Evolutionary conservation across 345 rosid species (phyloP), one percentile per base, ranked within the genome.

Genomic region (Luvunga scandens): DNA sequence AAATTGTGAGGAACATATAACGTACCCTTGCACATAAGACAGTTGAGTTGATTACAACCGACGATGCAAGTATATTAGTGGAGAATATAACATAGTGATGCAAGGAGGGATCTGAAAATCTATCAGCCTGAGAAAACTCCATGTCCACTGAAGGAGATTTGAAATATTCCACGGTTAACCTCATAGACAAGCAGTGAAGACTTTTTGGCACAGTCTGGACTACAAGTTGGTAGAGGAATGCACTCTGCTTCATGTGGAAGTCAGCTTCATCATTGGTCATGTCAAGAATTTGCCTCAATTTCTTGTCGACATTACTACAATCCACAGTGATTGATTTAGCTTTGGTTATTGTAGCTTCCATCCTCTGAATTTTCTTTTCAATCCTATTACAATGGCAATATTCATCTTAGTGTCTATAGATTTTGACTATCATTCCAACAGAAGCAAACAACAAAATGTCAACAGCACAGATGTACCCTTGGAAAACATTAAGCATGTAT

Each of bases 191-290:
- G 89, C 98, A 94, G 85, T 94, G 98, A 74, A 89, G 98, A 87
- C 97, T 89, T 90, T 91, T 97, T 19, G 98, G 98, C 85, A 92
- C 91, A 65, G 97, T 96, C 81, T 97, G 98, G 61, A 94, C 91
- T 39, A 96, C 97, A 66, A 94, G 89, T 83, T 91, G 97, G 83
- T 90, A 89, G 66, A 91, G 91, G 85, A 85, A 91, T 80, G 90
- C 90, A 84, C 91, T 88, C 87, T 88, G 95, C 85, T 88, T 93
- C 90, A 85, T 87, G 87, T 95, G 91, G 84, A 94, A 94, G 83
- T 87, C 87, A 72, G 98, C 94, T 89, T 96, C 99, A 81, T 91
- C 98, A 77, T 91, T 95, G 0, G 95, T 91, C 88, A 91, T 73
- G 79, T 96, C 99, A 78, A 88, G 87, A 78, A 96, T 90, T 87